phyloP scores from a whole-genome alignment of 1,139 yeast genomes.

The Kodamaea plutei region DNA sequence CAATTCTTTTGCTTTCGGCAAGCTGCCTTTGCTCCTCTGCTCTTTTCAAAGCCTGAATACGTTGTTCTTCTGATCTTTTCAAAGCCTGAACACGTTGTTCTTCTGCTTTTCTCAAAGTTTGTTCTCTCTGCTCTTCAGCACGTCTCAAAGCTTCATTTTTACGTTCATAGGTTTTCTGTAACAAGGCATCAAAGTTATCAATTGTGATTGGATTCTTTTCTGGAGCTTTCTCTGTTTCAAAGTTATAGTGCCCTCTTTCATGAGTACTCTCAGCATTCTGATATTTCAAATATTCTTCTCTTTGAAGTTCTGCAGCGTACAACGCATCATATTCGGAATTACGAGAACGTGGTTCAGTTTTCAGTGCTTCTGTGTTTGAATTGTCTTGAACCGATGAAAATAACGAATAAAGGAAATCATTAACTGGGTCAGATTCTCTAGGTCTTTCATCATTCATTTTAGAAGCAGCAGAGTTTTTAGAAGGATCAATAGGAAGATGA shows the following conservation, averaged over 20 bases:
- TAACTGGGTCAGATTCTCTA: constrained; percentile 4
- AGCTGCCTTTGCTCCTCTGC: constrained; percentile 4
- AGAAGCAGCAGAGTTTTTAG: not conserved
- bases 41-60: not conserved
- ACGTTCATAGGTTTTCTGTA: too few relatives aligned
- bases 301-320: constrained; percentile 1
- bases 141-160: not conserved
- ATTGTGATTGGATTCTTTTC: too few relatives aligned
- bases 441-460: constrained; percentile 8
- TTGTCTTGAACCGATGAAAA: too few relatives aligned
- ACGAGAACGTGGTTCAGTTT: too few relatives aligned
- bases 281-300: constrained; percentile 2
- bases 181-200: too few relatives aligned
- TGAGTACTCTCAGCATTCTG: not conserved
- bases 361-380: too few relatives aligned
- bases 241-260: not conserved
- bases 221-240: not conserved
- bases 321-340: not conserved
- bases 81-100: constrained; percentile 1
- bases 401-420: not conserved
- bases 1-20: too few relatives aligned
- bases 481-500: not conserved
- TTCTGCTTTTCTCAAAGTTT: constrained; percentile 7
- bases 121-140: constrained; percentile 4
- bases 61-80: constrained; percentile 4